Evolutionary conservation across 2,329 filamentous ascomycete species (phyloP), one percentile per base, ranked within the genome.

Genomic region (Alternaria longipes): DNA sequence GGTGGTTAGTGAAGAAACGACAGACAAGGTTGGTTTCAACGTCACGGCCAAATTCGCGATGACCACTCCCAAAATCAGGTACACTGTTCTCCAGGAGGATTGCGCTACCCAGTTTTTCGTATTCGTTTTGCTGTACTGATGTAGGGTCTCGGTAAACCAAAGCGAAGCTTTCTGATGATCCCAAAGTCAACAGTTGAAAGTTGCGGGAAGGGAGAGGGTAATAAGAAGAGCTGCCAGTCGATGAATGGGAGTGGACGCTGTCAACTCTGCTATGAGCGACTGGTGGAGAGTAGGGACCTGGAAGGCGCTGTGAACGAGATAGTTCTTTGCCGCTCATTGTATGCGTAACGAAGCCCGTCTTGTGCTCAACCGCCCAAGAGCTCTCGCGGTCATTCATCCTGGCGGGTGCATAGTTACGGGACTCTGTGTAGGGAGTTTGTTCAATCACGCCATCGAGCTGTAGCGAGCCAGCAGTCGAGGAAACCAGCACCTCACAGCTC

Each of bases 11-110:
- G 38, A 41, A 38, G 45, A 36, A 50, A 18, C 41, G 11, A 24
- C 34, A 26, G 38, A 54, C 24, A n/a, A 40, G 20, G 60, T 60
- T 54, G 11, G 56, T 41, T 4, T 54, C 38, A 9, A 63, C 32
- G 11, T 54, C 56, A 16, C 53, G 56, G 9, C 56, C 60, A 24
- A 60, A 51, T 26, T 30, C n/a, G 5, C 56, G 52, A 36, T 47
- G 36, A 11, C 36, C 18, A 12, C 30, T 30, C 8, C 51, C 41
- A 16, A 60, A 45, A 28, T 51, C 16, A 4, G 36, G 32, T 4
- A 32, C 8, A 38, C 36, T 47, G n/a, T n/a, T 22, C 24, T 24
- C 5, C 4, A 47, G 8, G 16, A 47, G 38, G 16, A 12, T 36
- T 36, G 32, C 32, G 32, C 32, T 36, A 0, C 32, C 32, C 32